These are phyloP conservation scores for Phalaenopsis hybrid DNA, from an alignment of 116 monocot species.

Conservation along the genomic window DNA sequence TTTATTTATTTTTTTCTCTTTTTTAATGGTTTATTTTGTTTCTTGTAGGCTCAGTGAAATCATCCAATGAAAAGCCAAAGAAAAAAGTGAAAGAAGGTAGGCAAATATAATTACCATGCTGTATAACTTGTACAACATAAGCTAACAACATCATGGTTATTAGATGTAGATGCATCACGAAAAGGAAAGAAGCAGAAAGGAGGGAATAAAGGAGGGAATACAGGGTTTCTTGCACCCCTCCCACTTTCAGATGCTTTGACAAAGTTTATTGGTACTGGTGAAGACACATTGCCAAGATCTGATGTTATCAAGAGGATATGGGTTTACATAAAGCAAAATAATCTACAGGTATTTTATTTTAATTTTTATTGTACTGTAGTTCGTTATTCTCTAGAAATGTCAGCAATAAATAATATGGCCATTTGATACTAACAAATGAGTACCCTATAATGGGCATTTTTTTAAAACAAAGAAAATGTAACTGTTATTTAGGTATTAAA, in stretches of 20 bases:
- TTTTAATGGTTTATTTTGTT: neutral
- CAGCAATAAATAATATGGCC: neutral
- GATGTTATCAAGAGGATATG: constrained; percentile 89
- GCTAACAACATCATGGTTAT: constrained; percentile 10
- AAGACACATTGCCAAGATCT: constrained; percentile 53
- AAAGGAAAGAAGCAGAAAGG: constrained; percentile 53
- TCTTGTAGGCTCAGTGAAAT: constrained; percentile 21
- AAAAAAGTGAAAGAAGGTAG: constrained; percentile 60
- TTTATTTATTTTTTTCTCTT: constrained; percentile 6
- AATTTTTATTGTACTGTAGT: neutral
- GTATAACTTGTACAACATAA: neutral
- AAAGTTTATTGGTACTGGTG: constrained; percentile 91
- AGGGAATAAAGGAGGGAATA: constrained; percentile 31
- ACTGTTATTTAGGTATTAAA: neutral
- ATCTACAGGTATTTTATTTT: constrained; percentile 61
- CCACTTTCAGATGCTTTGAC: constrained; percentile 82
- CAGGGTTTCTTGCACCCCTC: constrained; percentile 63
- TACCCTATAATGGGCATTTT: neutral
- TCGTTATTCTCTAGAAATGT: neutral
- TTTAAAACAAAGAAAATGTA: neutral
- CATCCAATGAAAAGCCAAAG: constrained; percentile 44
- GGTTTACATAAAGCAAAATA: constrained; percentile 85
- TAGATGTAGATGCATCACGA: constrained; percentile 20
- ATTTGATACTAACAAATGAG: neutral
- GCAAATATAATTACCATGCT: constrained; percentile 7